phyloP scores from a whole-genome alignment of 1,139 yeast genomes.

The Sugiyamaella japonica region DNA sequence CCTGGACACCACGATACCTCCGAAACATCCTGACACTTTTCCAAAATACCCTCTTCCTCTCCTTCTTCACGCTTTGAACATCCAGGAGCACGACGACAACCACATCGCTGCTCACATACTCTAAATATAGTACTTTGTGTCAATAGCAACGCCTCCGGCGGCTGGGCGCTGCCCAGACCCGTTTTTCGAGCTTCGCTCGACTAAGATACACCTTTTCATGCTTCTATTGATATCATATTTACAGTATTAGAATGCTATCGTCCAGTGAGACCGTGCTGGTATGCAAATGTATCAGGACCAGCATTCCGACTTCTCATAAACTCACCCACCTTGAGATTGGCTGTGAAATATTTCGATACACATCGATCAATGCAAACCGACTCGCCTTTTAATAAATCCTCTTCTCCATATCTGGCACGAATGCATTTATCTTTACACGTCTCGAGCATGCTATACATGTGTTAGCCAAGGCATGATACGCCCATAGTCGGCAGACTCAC shows the following conservation, averaged over 20 bases:
- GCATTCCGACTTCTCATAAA: constrained; percentile 40
- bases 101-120: no score
- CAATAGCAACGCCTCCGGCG: neutral
- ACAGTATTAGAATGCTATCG: neutral
- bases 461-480: neutral
- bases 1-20: no score
- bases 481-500: constrained; percentile 33
- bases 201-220: neutral
- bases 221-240: neutral
- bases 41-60: no score
- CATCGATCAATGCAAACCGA: constrained; percentile 94
- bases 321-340: constrained; percentile 74
- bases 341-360: constrained; percentile 93
- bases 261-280: constrained; percentile 10
- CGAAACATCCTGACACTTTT: no score
- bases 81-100: no score
- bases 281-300: constrained; percentile 29
- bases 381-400: constrained; percentile 81
- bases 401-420: constrained; percentile 72
- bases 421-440: constrained; percentile 72
- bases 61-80: no score
- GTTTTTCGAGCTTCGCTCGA: neutral
- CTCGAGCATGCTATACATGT: constrained; percentile 45
- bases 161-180: neutral
- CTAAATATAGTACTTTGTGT: no score